These are phyloP conservation scores for Dryadomyces sulphureus DNA, from an alignment of 2,329 filamentous ascomycete genomes.

Conservation along the genomic window DNA sequence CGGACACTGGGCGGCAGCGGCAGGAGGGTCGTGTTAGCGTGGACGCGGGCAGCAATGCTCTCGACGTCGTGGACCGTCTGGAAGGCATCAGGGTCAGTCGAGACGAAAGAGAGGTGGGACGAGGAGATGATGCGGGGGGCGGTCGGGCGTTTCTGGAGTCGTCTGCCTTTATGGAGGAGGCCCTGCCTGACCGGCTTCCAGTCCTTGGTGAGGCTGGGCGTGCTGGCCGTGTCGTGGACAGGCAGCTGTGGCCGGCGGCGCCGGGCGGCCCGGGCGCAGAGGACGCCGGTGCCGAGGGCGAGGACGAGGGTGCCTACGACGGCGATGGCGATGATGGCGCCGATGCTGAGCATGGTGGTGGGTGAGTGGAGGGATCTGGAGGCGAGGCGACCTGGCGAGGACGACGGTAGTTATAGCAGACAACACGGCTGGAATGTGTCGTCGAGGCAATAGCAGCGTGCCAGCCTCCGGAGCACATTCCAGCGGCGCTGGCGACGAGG, in stretches of 20 bases:
- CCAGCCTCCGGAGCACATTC: no score
- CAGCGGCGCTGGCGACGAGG: no score
- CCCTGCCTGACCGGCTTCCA: no score
- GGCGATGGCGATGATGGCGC: slow-evolving; percentile 27
- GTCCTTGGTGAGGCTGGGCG: slow-evolving; percentile 4
- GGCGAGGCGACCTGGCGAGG: no score
- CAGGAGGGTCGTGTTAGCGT: neutral
- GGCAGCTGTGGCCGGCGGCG: slow-evolving; percentile 1
- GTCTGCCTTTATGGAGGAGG: no score
- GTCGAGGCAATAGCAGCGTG: no score
- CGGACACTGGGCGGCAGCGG: slow-evolving; percentile 9
- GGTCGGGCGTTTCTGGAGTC: no score
- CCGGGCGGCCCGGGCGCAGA: slow-evolving; percentile 25
- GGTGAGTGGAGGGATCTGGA: no score
- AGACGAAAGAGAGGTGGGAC: slow-evolving; percentile 7
- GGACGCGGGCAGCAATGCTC: neutral
- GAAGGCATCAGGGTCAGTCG: neutral
- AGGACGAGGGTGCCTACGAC: slow-evolving; percentile 31
- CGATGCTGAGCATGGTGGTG: slow-evolving; percentile 13
- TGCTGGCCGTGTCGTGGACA: no score
- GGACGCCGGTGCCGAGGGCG: slow-evolving; percentile 25
- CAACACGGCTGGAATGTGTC: no score
- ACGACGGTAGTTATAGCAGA: no score
- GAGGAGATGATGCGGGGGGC: no score
- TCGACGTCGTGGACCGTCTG: neutral